These are phyloP conservation scores for Marasmius tenuissimus DNA, from an alignment of 1,284 basidiomycete species.

Conservation along the genomic window DNA sequence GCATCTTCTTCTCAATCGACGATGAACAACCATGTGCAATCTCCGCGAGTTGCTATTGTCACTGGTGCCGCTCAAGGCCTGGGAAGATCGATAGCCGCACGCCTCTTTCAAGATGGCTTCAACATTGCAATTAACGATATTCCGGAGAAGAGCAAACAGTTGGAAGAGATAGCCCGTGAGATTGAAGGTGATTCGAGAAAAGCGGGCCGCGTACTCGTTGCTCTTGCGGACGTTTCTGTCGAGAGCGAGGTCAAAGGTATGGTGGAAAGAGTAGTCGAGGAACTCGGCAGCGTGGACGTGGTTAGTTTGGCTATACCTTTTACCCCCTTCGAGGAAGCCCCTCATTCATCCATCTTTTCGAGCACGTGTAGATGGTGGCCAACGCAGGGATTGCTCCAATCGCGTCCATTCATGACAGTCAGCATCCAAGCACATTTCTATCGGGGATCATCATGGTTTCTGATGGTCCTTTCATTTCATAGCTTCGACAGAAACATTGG, in stretches of 20 bases:
- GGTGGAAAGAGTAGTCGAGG: slow-evolving; percentile 22
- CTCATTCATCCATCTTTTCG: background rate
- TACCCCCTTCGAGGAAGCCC: background rate
- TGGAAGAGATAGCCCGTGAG: slow-evolving; percentile 18
- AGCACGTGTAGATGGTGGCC: slow-evolving; percentile 27
- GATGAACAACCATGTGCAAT: background rate
- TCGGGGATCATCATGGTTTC: background rate
- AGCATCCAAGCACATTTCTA: background rate
- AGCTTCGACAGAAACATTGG: slow-evolving; percentile 17
- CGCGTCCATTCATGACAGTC: slow-evolving; percentile 3
- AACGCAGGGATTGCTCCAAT: slow-evolving; percentile 27
- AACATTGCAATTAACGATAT: slow-evolving; percentile 35
- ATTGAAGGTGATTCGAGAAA: slow-evolving; percentile 16
- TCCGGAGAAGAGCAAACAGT: slow-evolving; percentile 13
- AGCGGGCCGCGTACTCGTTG: slow-evolving; percentile 5
- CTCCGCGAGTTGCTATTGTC: slow-evolving; percentile 24
- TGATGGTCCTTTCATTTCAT: background rate
- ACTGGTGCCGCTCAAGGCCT: slow-evolving; percentile 33
- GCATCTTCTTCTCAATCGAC: background rate
- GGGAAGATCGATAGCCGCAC: slow-evolving; percentile 29
- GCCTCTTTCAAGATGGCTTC: slow-evolving; percentile 32
- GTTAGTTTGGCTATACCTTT: slow-evolving; percentile 19
- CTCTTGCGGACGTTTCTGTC: slow-evolving; percentile 23
- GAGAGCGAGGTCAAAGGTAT: slow-evolving; percentile 31
- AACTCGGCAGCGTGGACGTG: slow-evolving; percentile 30